Evolutionary conservation across 768 basidiomycete species (phyloP), one percentile per base, ranked within the genome.

Genomic region (Mrakia hoshinonis): DNA sequence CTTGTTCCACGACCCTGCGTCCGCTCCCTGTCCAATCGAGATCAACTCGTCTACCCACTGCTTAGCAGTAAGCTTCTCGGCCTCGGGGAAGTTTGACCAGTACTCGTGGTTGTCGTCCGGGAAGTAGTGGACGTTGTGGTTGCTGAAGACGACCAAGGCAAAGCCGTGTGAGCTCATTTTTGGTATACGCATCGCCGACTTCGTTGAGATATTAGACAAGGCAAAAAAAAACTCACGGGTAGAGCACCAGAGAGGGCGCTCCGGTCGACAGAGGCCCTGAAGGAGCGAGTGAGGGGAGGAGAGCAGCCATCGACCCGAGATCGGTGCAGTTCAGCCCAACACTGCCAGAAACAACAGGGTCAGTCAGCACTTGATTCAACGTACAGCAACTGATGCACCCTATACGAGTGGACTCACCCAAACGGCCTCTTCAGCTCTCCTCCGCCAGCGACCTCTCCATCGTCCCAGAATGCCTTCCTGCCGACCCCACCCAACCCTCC

Each of bases 251-350:
- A 4, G 69, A 65, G 18, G 63, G 69, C 18, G 47, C 13, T 29
- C 55, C 36, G 13, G 36, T 52, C 18, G 48, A 54, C 5, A 71
- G 65, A 20, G 65, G 58, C 7, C 54, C 5, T 18, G 26, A 22
- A 20, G 70, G 65, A 13, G 65, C 43, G 0, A 72, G 58, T 22
- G n/a, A 29, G 2, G 70, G 46, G 34, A 72, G 36, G n/a, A 72
- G 46, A 6, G 31, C 34, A 12, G 70, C 31, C 24, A 72, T 36
- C 1, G 60, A 48, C 29, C 54, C 26, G 18, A 64, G 49, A 13
- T 72, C 70, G 46, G 70, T 72, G 60, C 70, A 72, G 65, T 72
- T 72, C 15, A 72, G 54, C 1, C 46, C 70, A 18, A 72, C 70
- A 24, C 70, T 72, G 55, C 0, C 39, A 38, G 10, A 48, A 49